Conservation (phyloP, 768 basidiomycete species). For the Myochromella boudieri region DNA sequence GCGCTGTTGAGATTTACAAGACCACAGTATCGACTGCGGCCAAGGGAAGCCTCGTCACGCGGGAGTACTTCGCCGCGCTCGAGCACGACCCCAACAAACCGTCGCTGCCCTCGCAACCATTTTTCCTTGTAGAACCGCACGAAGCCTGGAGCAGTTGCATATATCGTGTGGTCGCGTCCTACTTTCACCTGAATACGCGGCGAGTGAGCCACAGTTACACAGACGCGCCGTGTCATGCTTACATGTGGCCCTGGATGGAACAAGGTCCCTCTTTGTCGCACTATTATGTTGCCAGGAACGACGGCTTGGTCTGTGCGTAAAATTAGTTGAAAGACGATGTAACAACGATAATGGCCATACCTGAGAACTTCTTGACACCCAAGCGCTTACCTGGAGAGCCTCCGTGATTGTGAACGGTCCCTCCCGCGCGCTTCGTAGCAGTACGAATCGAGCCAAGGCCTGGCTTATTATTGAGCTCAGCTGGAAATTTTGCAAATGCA, state of each 20-base stretch:
- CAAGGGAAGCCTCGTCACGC: conserved; percentile 66
- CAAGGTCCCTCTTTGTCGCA: conserved; percentile 88
- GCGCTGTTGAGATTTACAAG: conserved; percentile 61
- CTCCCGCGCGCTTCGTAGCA: conserved; percentile 96
- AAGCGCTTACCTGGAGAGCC: conserved; percentile 91
- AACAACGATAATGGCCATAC: conserved; percentile 38
- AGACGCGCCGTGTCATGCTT: conserved; percentile 25
- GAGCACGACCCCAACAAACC: conserved; percentile 82
- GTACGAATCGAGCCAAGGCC: conserved; percentile 75
- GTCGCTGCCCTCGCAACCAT: conserved; percentile 70
- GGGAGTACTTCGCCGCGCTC: conserved; percentile 85
- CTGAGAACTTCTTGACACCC: conserved; percentile 96
- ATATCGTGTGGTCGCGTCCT: conserved; percentile 94
- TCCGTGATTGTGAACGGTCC: conserved; percentile 89
- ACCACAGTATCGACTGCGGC: conserved; percentile 85
- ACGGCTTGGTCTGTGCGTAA: conserved; percentile 76
- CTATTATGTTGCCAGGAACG: conserved; percentile 93
- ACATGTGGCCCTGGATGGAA: conserved; percentile 96
- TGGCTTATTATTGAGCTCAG: too few species aligned
- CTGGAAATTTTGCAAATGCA: background rate
- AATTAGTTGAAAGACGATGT: background rate
- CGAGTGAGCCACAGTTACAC: conserved; percentile 4
- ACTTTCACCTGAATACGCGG: conserved; percentile 81
- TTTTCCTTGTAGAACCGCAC: conserved; percentile 92
- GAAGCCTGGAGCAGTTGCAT: conserved; percentile 85